Conservation (phyloP, 345 rosid species). For the Lagerstroemia speciosa region DNA sequence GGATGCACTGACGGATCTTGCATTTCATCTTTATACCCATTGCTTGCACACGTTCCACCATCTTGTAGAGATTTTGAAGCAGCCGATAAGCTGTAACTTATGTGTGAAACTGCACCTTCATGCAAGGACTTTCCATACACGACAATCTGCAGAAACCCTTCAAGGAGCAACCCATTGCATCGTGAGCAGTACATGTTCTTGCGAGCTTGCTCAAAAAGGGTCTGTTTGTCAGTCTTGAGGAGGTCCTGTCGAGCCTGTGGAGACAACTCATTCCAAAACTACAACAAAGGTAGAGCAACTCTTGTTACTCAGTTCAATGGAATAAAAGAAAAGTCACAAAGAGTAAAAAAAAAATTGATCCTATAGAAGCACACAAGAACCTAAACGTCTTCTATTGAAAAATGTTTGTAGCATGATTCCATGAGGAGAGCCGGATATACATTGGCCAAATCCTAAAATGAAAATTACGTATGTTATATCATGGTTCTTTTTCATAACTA, state of each 20-base stretch:
- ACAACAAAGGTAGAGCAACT: slow-evolving; percentile 13
- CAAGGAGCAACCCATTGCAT: slow-evolving; percentile 85
- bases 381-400: background rate
- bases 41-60: slow-evolving; percentile 24
- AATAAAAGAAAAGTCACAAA: background rate
- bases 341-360: no score
- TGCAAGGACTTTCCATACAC: slow-evolving; percentile 64
- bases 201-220: slow-evolving; percentile 87
- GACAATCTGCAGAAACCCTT: slow-evolving; percentile 78
- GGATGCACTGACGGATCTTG: slow-evolving; percentile 78
- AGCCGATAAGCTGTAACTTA: slow-evolving; percentile 26
- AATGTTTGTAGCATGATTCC: background rate
- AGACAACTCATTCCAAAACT: slow-evolving; percentile 85
- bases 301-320: slow-evolving; percentile 8
- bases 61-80: slow-evolving; percentile 30
- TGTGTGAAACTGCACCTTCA: slow-evolving; percentile 38
- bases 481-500: no score
- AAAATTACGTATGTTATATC: no score
- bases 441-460: no score
- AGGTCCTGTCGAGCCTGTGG: slow-evolving; percentile 56
- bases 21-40: slow-evolving; percentile 43
- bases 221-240: slow-evolving; percentile 78
- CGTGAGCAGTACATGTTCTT: slow-evolving; percentile 95
- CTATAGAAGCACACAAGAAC: background rate
- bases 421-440: background rate